Conservation (phyloP, 1,284 basidiomycete species). For the Irpex rosettiformis region DNA sequence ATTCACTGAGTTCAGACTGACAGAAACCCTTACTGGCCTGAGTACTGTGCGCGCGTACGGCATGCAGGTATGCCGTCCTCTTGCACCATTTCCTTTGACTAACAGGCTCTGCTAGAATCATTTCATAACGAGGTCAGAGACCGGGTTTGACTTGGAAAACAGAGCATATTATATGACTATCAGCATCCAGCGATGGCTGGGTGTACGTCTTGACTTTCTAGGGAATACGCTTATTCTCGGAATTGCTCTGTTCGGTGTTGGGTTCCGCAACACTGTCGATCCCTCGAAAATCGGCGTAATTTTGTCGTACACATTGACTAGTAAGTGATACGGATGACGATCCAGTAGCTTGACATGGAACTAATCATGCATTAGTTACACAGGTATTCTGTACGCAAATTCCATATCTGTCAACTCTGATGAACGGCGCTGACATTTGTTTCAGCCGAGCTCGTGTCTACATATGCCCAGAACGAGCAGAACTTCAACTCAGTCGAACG, state of each 20-base stretch:
- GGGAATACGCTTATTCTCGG: constrained; percentile 73
- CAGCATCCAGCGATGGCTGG: constrained; percentile 59
- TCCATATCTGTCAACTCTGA: not conserved
- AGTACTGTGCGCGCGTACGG: constrained; percentile 65
- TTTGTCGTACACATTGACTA: constrained; percentile 57
- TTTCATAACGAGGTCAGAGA: constrained; percentile 44
- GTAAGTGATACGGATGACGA: constrained; percentile 35
- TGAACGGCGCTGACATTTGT: not conserved
- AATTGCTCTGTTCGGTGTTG: constrained; percentile 66
- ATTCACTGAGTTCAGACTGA: not conserved
- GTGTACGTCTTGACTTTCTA: constrained; percentile 61
- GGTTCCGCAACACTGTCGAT: constrained; percentile 45
- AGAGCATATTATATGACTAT: constrained; percentile 80
- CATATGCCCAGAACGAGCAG: constrained; percentile 60
- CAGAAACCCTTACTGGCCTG: constrained; percentile 61
- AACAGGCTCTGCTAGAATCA: constrained; percentile 24
- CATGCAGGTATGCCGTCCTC: constrained; percentile 29
- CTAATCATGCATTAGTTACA: constrained; percentile 39
- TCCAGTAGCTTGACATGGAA: not conserved
- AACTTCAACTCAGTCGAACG: constrained; percentile 76
- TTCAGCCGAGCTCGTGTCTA: constrained; percentile 55
- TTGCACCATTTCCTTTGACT: not conserved
- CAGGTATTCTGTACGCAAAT: constrained; percentile 49
- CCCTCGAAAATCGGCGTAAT: constrained; percentile 59
- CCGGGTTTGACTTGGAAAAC: constrained; percentile 59